Evolutionary conservation across 2,329 filamentous ascomycete genomes (phyloP).

Genomic region (Tothia fuscella): DNA sequence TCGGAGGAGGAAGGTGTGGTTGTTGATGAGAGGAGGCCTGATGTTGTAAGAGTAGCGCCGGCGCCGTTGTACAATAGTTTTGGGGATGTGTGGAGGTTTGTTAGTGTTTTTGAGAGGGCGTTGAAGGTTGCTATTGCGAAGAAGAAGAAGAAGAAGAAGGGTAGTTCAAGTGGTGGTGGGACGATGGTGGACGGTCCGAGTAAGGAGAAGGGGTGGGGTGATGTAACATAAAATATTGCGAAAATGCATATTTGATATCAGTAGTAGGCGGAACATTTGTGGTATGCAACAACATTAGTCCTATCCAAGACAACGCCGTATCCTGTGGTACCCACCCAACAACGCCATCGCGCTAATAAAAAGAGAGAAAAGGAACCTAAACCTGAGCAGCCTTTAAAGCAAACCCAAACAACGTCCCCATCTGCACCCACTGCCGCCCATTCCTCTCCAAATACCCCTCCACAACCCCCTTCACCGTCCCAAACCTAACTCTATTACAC

Average conservation of each 20-base stretch:
- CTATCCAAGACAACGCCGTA: no score
- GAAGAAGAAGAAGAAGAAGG: background rate
- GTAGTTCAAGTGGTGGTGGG: background rate
- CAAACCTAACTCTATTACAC: constrained; percentile 71
- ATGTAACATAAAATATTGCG: background rate
- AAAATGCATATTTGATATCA: no score
- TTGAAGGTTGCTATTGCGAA: background rate
- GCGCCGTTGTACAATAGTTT: constrained; percentile 77
- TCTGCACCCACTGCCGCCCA: constrained; percentile 83
- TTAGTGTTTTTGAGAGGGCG: constrained; percentile 8
- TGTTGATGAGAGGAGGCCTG: constrained; percentile 72
- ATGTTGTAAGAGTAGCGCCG: constrained; percentile 74
- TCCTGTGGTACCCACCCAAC: no score
- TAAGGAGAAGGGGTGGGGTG: constrained; percentile 2
- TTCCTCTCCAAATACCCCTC: constrained; percentile 81
- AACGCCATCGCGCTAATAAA: no score
- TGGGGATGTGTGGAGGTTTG: constrained; percentile 55
- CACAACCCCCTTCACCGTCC: constrained; percentile 62
- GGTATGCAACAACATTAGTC: no score
- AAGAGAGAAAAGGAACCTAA: no score
- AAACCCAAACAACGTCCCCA: constrained; percentile 73
- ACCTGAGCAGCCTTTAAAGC: no score
- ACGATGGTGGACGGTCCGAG: constrained; percentile 4
- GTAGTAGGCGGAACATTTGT: no score
- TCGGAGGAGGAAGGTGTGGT: constrained; percentile 60